Percentiles rank a stretch among this genome's conserved stretches.
Conservation (phyloP, 148 eudicot species). For the Amaranthus hypochondriacus region DNA sequence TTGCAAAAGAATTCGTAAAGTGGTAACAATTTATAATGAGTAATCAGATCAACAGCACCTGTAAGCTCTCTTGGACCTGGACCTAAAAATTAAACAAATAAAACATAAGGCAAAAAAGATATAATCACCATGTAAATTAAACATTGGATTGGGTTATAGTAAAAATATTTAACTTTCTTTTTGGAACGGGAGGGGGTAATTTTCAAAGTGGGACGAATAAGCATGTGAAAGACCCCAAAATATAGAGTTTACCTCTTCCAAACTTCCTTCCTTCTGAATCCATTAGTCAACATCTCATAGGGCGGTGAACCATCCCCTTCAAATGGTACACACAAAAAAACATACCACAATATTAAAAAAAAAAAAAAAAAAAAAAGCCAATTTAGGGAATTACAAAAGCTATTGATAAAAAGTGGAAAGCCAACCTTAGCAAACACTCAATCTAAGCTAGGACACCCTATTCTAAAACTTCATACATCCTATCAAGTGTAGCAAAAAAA, state of each 20-base stretch:
- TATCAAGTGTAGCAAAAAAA: neutral
- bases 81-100: constrained; percentile 11
- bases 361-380: neutral
- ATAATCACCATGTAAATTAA: too few relatives aligned
- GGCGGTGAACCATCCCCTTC: constrained; percentile 38
- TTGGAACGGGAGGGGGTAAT: too few relatives aligned
- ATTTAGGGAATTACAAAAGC: constrained; percentile 5
- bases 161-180: too few relatives aligned
- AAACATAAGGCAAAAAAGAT: neutral
- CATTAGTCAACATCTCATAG: constrained; percentile 56
- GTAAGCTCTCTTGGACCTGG: constrained; percentile 94
- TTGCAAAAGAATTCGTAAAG: constrained; percentile 96
- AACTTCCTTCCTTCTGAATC: constrained; percentile 77
- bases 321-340: constrained; percentile 17
- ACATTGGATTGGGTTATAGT: too few relatives aligned
- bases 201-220: too few relatives aligned
- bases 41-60: constrained; percentile 91
- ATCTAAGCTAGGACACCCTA: neutral
- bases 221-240: too few relatives aligned
- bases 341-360: neutral
- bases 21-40: constrained; percentile 77
- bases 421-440: neutral
- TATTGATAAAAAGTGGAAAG: neutral
- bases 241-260: constrained; percentile 62
- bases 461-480: neutral